Evolutionary conservation across 352 stramenopile genomes (phyloP), one percentile per base, ranked within the genome.

Genomic region (Globisporangium spiculum): DNA sequence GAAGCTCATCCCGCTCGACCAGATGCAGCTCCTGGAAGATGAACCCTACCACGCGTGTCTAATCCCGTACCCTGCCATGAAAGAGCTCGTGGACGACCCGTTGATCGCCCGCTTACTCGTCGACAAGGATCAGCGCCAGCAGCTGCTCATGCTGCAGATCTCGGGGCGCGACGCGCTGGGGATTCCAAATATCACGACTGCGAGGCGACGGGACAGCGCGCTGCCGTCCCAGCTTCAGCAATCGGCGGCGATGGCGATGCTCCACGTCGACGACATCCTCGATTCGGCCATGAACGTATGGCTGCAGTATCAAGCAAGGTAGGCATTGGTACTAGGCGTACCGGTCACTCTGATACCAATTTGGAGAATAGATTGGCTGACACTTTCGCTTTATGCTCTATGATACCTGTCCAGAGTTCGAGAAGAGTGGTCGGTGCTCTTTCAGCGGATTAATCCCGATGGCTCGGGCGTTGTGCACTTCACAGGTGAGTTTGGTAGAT

Each of bases 211-310:
- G 16, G 65, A 70, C 46, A 63, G 36, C 9, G 38, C 38, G 53
- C 36, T 62, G 63, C 48, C 63, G 9, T 46, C 41, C 26, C 60
- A 60, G 50, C 69, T 55, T 50, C 60, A n/a, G 41, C 69, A 16
- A 44, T 73, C 44, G 44, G 36, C 38, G 26, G 48, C 62, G 8
- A 66, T 66, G n/a, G 59, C 71, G 16, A 74, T 82, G 32, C 61
- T 92, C 48, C 79, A 80, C 27, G 56, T 96, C 1, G 83, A 94
- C 20, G 83, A 92, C 5, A 72, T 93, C 22, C 67, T 96, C 22
- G 82, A 92, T 36, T 75, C 75, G 56, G 58, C 93, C 12, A 93
- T 93, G 84, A 77, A 77, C 22, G 72, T 83, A 27, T 96, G 86
- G 88, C 75, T 90, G 54, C 81, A 89, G 38, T 77, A 82, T 59